Evolutionary conservation across 2,329 filamentous ascomycete species (phyloP).

Genomic region (Myriosclerotinia scirpicola): DNA sequence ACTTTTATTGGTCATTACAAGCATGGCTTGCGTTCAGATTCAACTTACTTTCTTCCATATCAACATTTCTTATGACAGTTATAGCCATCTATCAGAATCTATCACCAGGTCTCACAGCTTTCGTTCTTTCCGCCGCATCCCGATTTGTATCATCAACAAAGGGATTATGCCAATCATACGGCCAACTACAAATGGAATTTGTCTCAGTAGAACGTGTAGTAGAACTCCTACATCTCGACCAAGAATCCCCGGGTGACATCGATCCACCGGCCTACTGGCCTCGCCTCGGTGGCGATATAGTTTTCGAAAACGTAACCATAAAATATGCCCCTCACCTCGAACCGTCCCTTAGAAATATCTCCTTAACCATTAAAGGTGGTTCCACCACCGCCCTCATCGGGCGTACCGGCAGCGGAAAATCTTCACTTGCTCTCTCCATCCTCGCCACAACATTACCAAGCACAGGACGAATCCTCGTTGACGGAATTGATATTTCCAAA

Average conservation of each 20-base stretch:
- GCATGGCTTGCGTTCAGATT: constrained; percentile 83
- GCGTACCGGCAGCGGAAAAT: constrained; percentile 80
- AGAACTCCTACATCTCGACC: constrained; percentile 75
- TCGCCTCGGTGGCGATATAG: constrained; percentile 65
- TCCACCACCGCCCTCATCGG: constrained; percentile 79
- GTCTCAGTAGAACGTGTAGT: constrained; percentile 86
- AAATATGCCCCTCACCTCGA: constrained; percentile 78
- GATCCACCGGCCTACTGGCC: constrained; percentile 78
- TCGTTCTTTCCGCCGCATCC: constrained; percentile 72
- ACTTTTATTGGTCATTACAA: constrained; percentile 91
- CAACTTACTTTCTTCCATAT: constrained; percentile 67
- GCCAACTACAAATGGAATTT: constrained; percentile 86
- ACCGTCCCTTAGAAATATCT: constrained; percentile 66
- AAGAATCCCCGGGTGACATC: constrained; percentile 67
- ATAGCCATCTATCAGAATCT: constrained; percentile 75
- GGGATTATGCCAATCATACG: constrained; percentile 74
- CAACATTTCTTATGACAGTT: constrained; percentile 71
- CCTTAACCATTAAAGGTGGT: constrained; percentile 73
- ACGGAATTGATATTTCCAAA: constrained; percentile 58
- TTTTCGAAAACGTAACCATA: constrained; percentile 75
- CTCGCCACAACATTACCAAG: constrained; percentile 57
- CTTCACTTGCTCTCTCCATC: constrained; percentile 65
- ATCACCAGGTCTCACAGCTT: constrained; percentile 76
- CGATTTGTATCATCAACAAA: constrained; percentile 71
- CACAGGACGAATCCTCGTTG: constrained; percentile 57